Base-by-base conservation (phyloP, 1,139 yeast genomes). In the Wickerhamomyces sp. region DNA sequence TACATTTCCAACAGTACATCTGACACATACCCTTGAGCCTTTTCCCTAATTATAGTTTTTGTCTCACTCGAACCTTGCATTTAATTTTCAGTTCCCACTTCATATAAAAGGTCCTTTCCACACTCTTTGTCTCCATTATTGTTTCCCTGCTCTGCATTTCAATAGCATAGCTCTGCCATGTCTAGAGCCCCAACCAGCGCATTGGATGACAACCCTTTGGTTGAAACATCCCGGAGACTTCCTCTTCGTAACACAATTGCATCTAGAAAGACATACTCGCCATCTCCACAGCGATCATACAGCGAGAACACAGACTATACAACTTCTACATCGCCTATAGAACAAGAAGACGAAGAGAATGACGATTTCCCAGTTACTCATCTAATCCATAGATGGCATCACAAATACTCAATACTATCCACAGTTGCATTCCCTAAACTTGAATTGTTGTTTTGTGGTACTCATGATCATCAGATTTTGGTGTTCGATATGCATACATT, bases 401-500 rank as follows among this genome's bases (percentile, higher is more conserved):
- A 78, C 44, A 62, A 72, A 3, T 78, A 75, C 46, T 80, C 94
- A 1, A 81, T 89, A 18, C 70, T 91, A n/a, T 81, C 95, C 32
- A 75, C 86, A 19, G 77, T 83, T 6, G 72, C 84, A 8, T 77
- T 82, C 21, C 81, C 84, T 0, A 58, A 59, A 21, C 70, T 71
- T 38, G 66, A 72, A 28, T 61, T 79, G 28, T 52, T 91, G 14
- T 84, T 84, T 55, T 93, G 95, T 39, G 98, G 98, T n/a, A 86
- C 96, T 1, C 95, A 89, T 50, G 85, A 83, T 49, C 85, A 94
- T n/a, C 75, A 75, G 48, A 82, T 91, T 32, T 59, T 86, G 27
- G 78, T 86, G 1, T 80, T 72, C 51, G 89, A 86, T 50, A 63
- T 84, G 41, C 59, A 60, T n/a, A 76, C 82, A 1, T 89, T 73